Evolutionary conservation across 1,284 basidiomycete genomes (phyloP).

Genomic region (Puccinia horiana): DNA sequence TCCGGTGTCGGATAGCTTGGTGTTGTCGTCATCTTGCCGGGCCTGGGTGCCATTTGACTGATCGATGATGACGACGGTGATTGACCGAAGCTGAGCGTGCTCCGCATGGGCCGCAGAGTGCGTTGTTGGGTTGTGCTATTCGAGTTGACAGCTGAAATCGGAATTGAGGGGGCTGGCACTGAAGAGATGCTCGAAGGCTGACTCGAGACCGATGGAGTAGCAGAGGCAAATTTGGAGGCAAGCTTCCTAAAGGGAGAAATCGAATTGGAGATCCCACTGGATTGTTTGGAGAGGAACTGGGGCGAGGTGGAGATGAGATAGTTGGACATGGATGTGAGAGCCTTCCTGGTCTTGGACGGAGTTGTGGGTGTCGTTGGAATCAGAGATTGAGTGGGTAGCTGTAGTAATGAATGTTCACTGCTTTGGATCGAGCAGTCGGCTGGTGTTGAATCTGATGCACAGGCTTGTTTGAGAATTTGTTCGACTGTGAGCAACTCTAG

Average conservation of each 20-base stretch:
- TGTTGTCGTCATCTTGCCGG: background rate
- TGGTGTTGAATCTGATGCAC: conserved; percentile 2
- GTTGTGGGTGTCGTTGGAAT: background rate
- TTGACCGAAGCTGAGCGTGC: background rate
- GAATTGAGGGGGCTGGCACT: background rate
- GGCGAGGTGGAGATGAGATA: conserved; percentile 27
- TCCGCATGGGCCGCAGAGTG: conserved; percentile 1
- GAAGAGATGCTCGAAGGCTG: conserved; percentile 1
- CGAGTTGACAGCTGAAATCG: background rate
- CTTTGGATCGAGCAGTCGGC: conserved; percentile 4
- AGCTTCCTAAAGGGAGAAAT: conserved; percentile 23
- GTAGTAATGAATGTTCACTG: background rate
- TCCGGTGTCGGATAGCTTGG: background rate
- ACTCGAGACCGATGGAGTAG: background rate
- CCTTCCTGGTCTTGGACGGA: background rate
- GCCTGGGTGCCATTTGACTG: background rate
- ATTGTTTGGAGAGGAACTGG: conserved; percentile 23
- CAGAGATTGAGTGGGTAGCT: background rate
- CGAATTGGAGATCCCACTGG: conserved; percentile 5
- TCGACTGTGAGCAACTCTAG: conserved; percentile 3
- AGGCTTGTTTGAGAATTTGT: conserved; percentile 15
- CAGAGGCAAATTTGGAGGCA: conserved; percentile 20
- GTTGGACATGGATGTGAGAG: conserved; percentile 7
- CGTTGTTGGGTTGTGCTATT: background rate
- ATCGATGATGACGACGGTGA: background rate